phyloP scores from a whole-genome alignment of 441 rosid species.

The Erodium moschatum region DNA sequence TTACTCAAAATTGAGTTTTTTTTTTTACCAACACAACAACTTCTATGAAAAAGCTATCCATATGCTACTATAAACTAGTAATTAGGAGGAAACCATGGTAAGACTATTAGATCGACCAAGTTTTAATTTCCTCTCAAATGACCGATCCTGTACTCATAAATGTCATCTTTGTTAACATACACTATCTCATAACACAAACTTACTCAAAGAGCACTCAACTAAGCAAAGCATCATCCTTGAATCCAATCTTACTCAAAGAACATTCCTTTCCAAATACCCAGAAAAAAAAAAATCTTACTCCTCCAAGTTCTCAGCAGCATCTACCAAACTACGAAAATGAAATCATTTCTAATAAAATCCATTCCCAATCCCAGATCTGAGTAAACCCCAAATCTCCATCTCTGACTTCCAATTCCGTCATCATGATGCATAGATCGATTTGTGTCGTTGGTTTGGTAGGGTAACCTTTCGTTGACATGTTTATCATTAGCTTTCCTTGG shows the following conservation, averaged over 20 bases:
- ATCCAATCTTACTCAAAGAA: neutral
- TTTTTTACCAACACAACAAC: no score
- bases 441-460: no score
- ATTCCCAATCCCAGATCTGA: slow-evolving; percentile 4
- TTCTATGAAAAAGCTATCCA: neutral
- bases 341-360: neutral
- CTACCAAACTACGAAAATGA: no score
- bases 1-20: neutral
- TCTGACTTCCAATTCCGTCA: no score
- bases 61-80: neutral
- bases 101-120: neutral
- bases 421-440: no score
- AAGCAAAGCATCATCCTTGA: neutral
- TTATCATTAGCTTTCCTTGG: no score
- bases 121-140: neutral
- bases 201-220: neutral
- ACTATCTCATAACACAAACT: no score
- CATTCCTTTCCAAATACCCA: no score
- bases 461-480: no score
- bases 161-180: neutral
- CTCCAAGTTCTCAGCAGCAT: no score
- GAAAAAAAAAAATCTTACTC: no score
- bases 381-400: slow-evolving; percentile 4
- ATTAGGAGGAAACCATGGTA: neutral
- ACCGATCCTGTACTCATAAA: neutral